Conservation (phyloP, 2,329 filamentous ascomycete species). For the Diplodia sapinea region DNA sequence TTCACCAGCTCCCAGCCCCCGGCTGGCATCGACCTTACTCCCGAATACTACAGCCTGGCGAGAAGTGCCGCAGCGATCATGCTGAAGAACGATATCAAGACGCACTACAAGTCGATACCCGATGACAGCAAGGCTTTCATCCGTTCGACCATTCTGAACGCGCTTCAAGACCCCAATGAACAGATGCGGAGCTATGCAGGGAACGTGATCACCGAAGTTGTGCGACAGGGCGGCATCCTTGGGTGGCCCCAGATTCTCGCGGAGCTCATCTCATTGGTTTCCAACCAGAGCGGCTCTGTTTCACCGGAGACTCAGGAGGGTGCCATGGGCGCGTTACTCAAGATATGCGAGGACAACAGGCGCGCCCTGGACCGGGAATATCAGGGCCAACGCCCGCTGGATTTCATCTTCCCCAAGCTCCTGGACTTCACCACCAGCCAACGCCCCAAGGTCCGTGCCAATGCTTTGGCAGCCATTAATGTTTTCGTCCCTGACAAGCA, state of each 20-base stretch:
- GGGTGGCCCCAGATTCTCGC: constrained; percentile 91
- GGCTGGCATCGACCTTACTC: constrained; percentile 63
- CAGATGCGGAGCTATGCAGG: constrained; percentile 90
- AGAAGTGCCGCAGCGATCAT: constrained; percentile 89
- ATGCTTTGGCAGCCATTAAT: constrained; percentile 85
- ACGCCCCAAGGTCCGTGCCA: constrained; percentile 76
- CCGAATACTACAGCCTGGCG: constrained; percentile 72
- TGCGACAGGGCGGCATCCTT: constrained; percentile 81
- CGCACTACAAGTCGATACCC: constrained; percentile 76
- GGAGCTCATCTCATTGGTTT: constrained; percentile 78
- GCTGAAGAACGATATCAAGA: constrained; percentile 90
- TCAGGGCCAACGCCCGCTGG: constrained; percentile 84
- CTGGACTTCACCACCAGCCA: constrained; percentile 82
- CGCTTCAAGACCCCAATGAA: constrained; percentile 78
- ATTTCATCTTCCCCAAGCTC: constrained; percentile 87
- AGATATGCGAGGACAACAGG: constrained; percentile 96
- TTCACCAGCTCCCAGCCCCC: constrained; percentile 74
- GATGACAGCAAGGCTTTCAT: constrained; percentile 76
- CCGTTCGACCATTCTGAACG: constrained; percentile 76
- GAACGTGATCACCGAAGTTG: constrained; percentile 91
- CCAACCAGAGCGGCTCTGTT: constrained; percentile 71
- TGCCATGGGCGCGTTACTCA: constrained; percentile 88
- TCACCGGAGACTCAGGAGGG: constrained; percentile 82
- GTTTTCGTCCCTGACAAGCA: constrained; percentile 87
- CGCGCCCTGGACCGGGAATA: constrained; percentile 86